Conservation (phyloP, 768 basidiomycete species). For the Suillus spraguei region DNA sequence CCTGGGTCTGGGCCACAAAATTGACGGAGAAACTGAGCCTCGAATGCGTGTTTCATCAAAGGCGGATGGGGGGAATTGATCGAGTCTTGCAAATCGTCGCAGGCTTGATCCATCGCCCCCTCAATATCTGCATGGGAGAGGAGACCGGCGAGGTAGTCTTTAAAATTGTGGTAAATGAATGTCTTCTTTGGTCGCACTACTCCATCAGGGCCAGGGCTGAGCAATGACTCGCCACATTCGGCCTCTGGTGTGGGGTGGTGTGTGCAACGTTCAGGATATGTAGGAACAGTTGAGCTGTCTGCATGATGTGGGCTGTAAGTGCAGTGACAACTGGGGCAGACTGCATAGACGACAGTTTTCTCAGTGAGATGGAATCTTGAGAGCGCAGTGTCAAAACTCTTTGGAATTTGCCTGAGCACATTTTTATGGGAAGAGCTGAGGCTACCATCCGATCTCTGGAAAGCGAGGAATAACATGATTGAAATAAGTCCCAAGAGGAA, state of each 20-base stretch:
- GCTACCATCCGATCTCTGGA: not conserved
- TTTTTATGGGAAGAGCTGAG: slow-evolving; percentile 11
- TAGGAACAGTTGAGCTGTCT: not conserved
- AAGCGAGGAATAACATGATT: not conserved
- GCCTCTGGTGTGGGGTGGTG: slow-evolving; percentile 1
- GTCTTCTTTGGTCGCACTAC: slow-evolving; percentile 3
- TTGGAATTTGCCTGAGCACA: slow-evolving; percentile 3
- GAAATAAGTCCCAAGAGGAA: too few species aligned
- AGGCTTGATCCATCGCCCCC: slow-evolving; percentile 4
- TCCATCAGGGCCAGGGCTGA: not conserved
- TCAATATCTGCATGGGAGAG: not conserved
- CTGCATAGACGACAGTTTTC: not conserved
- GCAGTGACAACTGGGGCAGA: slow-evolving; percentile 10
- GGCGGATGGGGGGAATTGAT: not conserved
- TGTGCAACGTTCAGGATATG: slow-evolving; percentile 1
- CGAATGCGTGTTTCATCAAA: slow-evolving; percentile 10
- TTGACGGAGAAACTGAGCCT: slow-evolving; percentile 21
- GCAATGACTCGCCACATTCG: slow-evolving; percentile 5
- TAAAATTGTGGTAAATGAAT: slow-evolving; percentile 10
- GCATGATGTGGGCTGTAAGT: not conserved
- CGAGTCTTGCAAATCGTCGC: not conserved
- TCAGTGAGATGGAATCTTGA: slow-evolving; percentile 1
- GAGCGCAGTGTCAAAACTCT: not conserved
- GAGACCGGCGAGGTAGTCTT: slow-evolving; percentile 12
- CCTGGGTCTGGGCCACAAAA: not conserved